A percentile compares a stretch with the other conserved stretches of the same genome.
Evolutionary conservation across 805 yeast genomes (phyloP).

Genomic region (Candida ponderosae): DNA sequence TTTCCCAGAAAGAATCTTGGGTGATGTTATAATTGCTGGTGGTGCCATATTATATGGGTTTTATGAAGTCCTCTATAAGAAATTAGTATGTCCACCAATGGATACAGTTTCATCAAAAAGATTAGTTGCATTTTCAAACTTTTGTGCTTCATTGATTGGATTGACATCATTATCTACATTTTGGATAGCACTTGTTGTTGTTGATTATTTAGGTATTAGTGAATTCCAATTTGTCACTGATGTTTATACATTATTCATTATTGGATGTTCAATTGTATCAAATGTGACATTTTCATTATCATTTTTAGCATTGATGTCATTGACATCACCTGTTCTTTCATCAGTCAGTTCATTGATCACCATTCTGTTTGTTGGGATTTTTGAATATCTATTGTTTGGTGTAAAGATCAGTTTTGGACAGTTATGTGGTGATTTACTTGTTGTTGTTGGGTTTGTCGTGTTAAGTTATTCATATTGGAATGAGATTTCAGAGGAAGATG

Average conservation of each 20-base stretch:
- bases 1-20: slow-evolving; percentile 56
- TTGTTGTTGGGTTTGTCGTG: slow-evolving; percentile 60
- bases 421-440: slow-evolving; percentile 59
- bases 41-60: slow-evolving; percentile 79
- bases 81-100: slow-evolving; percentile 64
- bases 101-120: slow-evolving; percentile 53
- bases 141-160: slow-evolving; percentile 65
- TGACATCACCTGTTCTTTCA: slow-evolving; percentile 80
- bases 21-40: slow-evolving; percentile 59
- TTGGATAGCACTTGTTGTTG: slow-evolving; percentile 38
- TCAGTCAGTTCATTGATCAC: slow-evolving; percentile 64
- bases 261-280: slow-evolving; percentile 46
- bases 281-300: slow-evolving; percentile 65
- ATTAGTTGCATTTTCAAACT: slow-evolving; percentile 76
- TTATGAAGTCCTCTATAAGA: slow-evolving; percentile 79
- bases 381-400: slow-evolving; percentile 65
- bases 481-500: slow-evolving; percentile 42
- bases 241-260: slow-evolving; percentile 32
- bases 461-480: slow-evolving; percentile 61
- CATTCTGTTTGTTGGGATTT: slow-evolving; percentile 69
- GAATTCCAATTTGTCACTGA: slow-evolving; percentile 44
- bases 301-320: slow-evolving; percentile 70
- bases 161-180: slow-evolving; percentile 42
- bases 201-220: slow-evolving; percentile 49
- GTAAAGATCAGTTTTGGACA: slow-evolving; percentile 48